Conservation (phyloP, 192 early-diverging fungal genomes). For the Coemansia sp. region DNA sequence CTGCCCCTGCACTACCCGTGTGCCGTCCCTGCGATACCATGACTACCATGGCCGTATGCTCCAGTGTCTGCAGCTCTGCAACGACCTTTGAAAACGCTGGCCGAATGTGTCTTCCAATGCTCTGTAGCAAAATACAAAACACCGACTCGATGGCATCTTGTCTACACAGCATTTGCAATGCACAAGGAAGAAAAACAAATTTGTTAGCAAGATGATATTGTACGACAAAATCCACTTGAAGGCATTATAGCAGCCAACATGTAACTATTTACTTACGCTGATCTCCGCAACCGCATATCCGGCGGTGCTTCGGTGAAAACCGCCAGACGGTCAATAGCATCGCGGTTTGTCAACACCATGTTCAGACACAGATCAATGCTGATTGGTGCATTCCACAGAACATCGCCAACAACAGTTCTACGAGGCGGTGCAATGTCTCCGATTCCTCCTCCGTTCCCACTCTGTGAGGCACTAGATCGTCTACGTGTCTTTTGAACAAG, state of each 20-base stretch:
- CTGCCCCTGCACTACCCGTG: not conserved
- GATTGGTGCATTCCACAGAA: conserved; percentile 32
- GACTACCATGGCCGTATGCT: conserved; percentile 34
- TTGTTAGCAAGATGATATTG: not conserved
- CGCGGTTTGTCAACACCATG: conserved; percentile 88
- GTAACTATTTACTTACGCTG: conserved; percentile 55
- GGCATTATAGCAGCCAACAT: not conserved
- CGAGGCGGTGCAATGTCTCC: conserved; percentile 8
- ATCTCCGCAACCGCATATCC: conserved; percentile 57
- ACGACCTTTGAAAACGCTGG: conserved; percentile 39
- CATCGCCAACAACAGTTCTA: conserved; percentile 40
- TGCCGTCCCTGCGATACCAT: conserved; percentile 19
- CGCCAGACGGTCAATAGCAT: conserved; percentile 62
- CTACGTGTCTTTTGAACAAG: conserved; percentile 2
- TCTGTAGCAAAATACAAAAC: conserved; percentile 72
- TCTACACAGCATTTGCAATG: conserved; percentile 30
- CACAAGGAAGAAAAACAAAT: conserved; percentile 13
- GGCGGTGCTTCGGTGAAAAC: conserved; percentile 65
- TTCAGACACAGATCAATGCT: conserved; percentile 80
- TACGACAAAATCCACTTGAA: not conserved
- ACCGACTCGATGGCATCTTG: conserved; percentile 71
- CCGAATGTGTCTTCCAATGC: conserved; percentile 61
- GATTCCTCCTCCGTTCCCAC: not conserved
- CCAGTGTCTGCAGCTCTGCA: conserved; percentile 37
- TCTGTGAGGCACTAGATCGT: conserved; percentile 11